phyloP scores from a whole-genome alignment of 2,329 filamentous ascomycete species.

The Apiospora pterosperma region DNA sequence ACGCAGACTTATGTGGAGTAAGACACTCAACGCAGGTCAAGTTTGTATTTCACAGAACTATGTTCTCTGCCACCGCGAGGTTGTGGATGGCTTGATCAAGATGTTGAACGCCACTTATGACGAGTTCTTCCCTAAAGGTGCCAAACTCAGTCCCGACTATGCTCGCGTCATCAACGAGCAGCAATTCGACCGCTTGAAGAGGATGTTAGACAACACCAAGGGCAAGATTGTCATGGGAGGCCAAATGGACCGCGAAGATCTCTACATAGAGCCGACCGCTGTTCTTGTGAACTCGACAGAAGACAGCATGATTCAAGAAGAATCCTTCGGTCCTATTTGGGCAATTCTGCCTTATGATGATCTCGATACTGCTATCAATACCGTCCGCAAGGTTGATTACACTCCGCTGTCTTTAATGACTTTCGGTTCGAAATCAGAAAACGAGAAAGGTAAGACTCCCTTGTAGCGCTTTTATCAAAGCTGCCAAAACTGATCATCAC shows the following conservation, averaged over 20 bases:
- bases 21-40: slow-evolving; percentile 83
- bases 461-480: neutral
- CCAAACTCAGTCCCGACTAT: slow-evolving; percentile 74
- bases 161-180: slow-evolving; percentile 75
- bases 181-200: slow-evolving; percentile 80
- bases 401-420: slow-evolving; percentile 83
- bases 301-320: slow-evolving; percentile 76
- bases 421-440: slow-evolving; percentile 80
- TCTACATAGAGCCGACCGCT: slow-evolving; percentile 90
- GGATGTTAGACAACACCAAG: slow-evolving; percentile 79
- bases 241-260: slow-evolving; percentile 71
- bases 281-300: slow-evolving; percentile 74
- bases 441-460: slow-evolving; percentile 60
- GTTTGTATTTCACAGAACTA: slow-evolving; percentile 94
- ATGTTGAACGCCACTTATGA: slow-evolving; percentile 69
- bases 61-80: slow-evolving; percentile 73
- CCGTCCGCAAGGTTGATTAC: slow-evolving; percentile 76
- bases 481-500: neutral
- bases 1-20: slow-evolving; percentile 82
- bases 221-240: slow-evolving; percentile 89
- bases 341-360: slow-evolving; percentile 74
- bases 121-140: slow-evolving; percentile 81
- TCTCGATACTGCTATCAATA: slow-evolving; percentile 80
- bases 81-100: slow-evolving; percentile 68
- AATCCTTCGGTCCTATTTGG: slow-evolving; percentile 92